Evolutionary conservation across 495 filamentous ascomycete genomes (phyloP).

Genomic region (Podospora appendiculata): DNA sequence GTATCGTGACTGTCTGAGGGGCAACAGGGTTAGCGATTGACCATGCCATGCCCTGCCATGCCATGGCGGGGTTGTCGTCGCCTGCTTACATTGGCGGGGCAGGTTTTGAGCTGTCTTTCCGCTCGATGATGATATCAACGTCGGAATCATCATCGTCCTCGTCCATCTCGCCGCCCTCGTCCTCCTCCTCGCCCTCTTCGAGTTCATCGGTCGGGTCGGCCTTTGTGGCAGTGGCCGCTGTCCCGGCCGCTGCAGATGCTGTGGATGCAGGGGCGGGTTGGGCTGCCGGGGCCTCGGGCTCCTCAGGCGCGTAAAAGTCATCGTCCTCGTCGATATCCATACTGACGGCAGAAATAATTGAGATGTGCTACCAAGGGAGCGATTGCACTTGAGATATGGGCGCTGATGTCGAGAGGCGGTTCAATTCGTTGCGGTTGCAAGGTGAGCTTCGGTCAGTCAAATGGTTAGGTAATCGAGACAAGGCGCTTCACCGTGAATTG

Average conservation of each 20-base stretch:
- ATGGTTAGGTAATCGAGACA: constrained; percentile 18
- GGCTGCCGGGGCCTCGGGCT: constrained; percentile 25
- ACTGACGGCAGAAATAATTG: constrained; percentile 1
- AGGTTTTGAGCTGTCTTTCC: constrained; percentile 67
- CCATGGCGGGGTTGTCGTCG: not conserved
- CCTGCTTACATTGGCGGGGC: constrained; percentile 55
- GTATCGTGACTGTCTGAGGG: constrained; percentile 40
- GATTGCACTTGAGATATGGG: not conserved
- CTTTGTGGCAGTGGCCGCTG: constrained; percentile 12
- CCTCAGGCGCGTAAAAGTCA: constrained; percentile 56
- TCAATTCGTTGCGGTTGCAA: not conserved
- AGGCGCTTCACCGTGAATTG: not conserved
- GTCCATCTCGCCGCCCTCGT: constrained; percentile 67
- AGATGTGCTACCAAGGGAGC: not conserved
- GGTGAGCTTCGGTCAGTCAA: constrained; percentile 12
- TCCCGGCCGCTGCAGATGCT: constrained; percentile 2
- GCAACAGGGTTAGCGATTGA: too few relatives aligned
- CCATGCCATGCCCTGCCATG: too few relatives aligned
- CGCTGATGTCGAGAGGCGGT: not conserved
- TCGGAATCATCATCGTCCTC: constrained; percentile 63
- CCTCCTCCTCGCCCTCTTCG: constrained; percentile 55
- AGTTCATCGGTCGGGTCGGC: constrained; percentile 36
- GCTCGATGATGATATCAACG: constrained; percentile 89
- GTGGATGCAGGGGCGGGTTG: constrained; percentile 5
- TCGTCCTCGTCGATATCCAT: constrained; percentile 68